Evolutionary conservation across 345 rosid species (phyloP), one percentile per base, ranked within the genome.

Genomic region (Pistacia atlantica): DNA sequence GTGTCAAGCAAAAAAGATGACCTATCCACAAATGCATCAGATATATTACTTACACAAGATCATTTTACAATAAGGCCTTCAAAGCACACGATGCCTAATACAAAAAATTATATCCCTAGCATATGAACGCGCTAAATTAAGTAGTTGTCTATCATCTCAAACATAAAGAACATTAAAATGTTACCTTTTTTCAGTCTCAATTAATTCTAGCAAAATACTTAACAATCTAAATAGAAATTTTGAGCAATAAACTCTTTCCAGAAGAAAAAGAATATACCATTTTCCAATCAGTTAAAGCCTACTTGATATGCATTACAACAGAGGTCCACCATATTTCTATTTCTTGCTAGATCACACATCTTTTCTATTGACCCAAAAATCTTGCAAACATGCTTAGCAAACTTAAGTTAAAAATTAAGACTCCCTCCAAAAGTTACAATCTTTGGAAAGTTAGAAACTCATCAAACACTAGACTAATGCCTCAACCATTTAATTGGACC

Each of bases 1-100:
- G 64, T 25, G 31, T 77, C 69, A 75, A 72, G 74, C 63, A 78
- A 58, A 75, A 46, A 67, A 12, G 35, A 78, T 52, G 35, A 62
- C 79, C 69, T 51, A 66, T 31, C 45, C 49, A 69, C 42, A 74
- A 71, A 73, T 16, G 61, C 73, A 64, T 58, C 67, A 77, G 46
- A 74, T 74, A 72, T 8, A 17, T 46, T 65, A 65, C 57, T 67
- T 18, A 33, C 55, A 48, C 46, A 33, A 35, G 28, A 69, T 67
- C 67, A 69, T 76, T 33, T 73, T 37, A 49, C 12, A 37, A 33
- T 17, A 65, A 76, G 59, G 31, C n/a, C 46, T 65, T 38, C n/a
- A 69, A 45, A 72, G 37, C 55, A 37, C 42, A 10, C 45, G n/a
- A 71, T 37, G 64, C 65, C 62, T 48, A 63, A 37, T 54, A 20